A percentile compares a stretch with the other conserved stretches of the same genome.
Conservation (phyloP, 2,329 filamentous ascomycete species). For the Arthrocladium fulminans region DNA sequence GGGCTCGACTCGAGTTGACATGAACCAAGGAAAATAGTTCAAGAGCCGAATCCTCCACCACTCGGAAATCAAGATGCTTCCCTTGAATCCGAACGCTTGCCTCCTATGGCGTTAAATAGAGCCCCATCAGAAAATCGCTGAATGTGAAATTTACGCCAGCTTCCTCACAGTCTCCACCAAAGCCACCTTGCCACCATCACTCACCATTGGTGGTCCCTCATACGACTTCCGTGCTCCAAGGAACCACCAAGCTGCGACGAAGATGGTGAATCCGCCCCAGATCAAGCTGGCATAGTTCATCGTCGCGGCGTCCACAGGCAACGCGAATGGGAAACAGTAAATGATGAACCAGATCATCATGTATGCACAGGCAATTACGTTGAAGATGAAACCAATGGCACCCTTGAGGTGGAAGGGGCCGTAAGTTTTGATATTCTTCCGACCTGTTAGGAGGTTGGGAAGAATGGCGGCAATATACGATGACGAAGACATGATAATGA, state of each 20-base stretch:
- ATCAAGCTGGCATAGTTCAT: conserved; percentile 51
- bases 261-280: conserved; percentile 43
- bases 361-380: conserved; percentile 42
- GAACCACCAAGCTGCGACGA: conserved; percentile 40
- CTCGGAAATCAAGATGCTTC: too few species aligned
- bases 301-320: conserved; percentile 37
- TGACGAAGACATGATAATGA: conserved; percentile 48
- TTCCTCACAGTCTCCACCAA: conserved; percentile 10
- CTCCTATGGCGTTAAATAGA: too few species aligned
- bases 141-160: too few species aligned
- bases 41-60: too few species aligned
- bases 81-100: too few species aligned
- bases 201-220: conserved; percentile 10
- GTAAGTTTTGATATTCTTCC: conserved; percentile 40
- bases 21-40: too few species aligned
- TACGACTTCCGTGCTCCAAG: conserved; percentile 14
- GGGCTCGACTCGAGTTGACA: too few species aligned
- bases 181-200: conserved; percentile 10
- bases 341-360: conserved; percentile 51
- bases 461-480: conserved; percentile 49
- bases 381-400: conserved; percentile 42
- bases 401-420: conserved; percentile 48
- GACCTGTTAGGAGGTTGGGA: conserved; percentile 43
- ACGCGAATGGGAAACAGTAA: conserved; percentile 49
- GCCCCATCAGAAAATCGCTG: too few species aligned